Evolutionary conservation across 257 asterid genomes (phyloP).

Genomic region (Solanum lycopersicoides): DNA sequence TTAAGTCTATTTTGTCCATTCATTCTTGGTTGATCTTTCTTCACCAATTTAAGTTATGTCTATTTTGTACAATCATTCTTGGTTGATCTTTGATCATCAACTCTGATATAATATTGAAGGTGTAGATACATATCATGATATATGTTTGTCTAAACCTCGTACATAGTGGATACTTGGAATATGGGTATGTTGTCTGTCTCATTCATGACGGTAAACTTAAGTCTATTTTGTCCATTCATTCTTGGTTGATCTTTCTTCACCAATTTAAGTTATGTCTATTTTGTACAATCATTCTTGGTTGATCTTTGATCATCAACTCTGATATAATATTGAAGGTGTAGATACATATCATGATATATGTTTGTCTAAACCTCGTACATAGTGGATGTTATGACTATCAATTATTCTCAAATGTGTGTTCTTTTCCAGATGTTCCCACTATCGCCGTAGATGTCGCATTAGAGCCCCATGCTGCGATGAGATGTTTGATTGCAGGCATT

Average conservation of each 20-base stretch:
- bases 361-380: not conserved
- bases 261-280: not conserved
- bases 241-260: not conserved
- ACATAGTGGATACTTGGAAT: conserved; percentile 6
- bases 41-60: not conserved
- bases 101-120: not conserved
- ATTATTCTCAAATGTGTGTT: not conserved
- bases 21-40: not conserved
- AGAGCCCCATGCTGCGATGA: conserved; percentile 87
- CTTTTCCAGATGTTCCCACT: conserved; percentile 63
- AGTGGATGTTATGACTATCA: not conserved
- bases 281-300: not conserved
- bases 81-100: not conserved
- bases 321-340: not conserved
- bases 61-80: not conserved
- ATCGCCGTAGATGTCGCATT: conserved; percentile 74
- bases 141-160: not conserved
- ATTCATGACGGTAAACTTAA: not conserved
- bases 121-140: not conserved
- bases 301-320: not conserved
- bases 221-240: not conserved
- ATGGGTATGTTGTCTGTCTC: conserved; percentile 47
- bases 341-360: not conserved
- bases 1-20: not conserved
- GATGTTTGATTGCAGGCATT: conserved; percentile 76